Percentiles rank a stretch among this genome's conserved stretches.
These are phyloP conservation scores for Monosporascus sp. DNA, from an alignment of 2,329 filamentous ascomycete species.

Conservation along the genomic window DNA sequence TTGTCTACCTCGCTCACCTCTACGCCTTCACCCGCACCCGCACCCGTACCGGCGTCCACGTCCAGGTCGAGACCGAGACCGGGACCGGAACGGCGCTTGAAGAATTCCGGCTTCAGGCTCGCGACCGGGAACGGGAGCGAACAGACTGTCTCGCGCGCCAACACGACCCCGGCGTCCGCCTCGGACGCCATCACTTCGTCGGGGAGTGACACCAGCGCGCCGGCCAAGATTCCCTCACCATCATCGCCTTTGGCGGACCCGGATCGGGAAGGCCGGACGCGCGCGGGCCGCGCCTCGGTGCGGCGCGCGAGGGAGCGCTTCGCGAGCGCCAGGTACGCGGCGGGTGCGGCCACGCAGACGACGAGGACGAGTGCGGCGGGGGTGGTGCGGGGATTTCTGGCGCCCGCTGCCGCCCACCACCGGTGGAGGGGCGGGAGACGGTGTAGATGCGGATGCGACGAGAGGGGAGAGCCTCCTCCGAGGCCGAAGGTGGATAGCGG, in stretches of 20 bases:
- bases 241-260: neutral
- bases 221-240: conserved; percentile 3
- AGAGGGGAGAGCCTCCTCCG: too few relatives aligned
- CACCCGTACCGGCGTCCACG: too few relatives aligned
- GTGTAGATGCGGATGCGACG: too few relatives aligned
- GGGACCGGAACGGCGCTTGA: too few relatives aligned
- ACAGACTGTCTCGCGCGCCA: conserved; percentile 15
- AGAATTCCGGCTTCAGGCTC: conserved; percentile 1
- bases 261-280: conserved; percentile 8
- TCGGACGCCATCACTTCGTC: neutral
- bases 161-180: conserved; percentile 1
- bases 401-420: neutral
- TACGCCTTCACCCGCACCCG: neutral
- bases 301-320: conserved; percentile 6
- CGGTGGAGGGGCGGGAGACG: neutral
- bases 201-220: conserved; percentile 1
- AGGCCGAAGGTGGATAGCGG: too few relatives aligned
- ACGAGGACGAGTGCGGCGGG: conserved; percentile 7
- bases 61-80: too few relatives aligned
- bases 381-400: neutral
- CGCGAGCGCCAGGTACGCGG: conserved; percentile 9
- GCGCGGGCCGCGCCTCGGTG: conserved; percentile 4
- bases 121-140: conserved; percentile 9
- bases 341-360: conserved; percentile 11
- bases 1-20: neutral